phyloP scores from a whole-genome alignment of 768 basidiomycete genomes.

The Crepidotus variabilis region DNA sequence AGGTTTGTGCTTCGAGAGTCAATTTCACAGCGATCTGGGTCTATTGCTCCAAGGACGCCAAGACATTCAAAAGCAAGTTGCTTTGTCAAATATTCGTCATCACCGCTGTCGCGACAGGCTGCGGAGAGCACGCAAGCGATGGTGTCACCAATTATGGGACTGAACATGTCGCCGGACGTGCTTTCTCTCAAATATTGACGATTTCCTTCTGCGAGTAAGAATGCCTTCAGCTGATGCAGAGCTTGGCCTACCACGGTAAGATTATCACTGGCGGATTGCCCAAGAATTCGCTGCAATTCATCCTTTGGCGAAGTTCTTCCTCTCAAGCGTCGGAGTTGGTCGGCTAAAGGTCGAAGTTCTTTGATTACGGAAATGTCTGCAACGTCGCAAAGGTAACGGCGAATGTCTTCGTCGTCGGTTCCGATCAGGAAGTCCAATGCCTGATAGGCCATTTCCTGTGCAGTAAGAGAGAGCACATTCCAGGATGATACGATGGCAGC shows the following conservation, averaged over 20 bases:
- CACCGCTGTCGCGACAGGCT: slow-evolving; percentile 69
- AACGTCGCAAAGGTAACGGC: slow-evolving; percentile 65
- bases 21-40: slow-evolving; percentile 89
- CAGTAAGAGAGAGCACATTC: slow-evolving; percentile 52
- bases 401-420: slow-evolving; percentile 53
- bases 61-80: slow-evolving; percentile 85
- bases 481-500: slow-evolving; percentile 82
- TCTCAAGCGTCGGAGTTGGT: slow-evolving; percentile 42
- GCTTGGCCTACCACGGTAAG: slow-evolving; percentile 71
- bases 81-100: slow-evolving; percentile 63
- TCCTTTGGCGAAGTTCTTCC: slow-evolving; percentile 47
- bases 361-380: slow-evolving; percentile 74
- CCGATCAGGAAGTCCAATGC: slow-evolving; percentile 71
- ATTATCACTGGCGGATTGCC: slow-evolving; percentile 78
- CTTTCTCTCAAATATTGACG: slow-evolving; percentile 53
- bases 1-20: slow-evolving; percentile 53
- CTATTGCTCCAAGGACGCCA: slow-evolving; percentile 87
- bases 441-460: slow-evolving; percentile 49
- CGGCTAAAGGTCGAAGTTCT: slow-evolving; percentile 47
- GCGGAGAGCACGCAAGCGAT: slow-evolving; percentile 64
- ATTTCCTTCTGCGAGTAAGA: slow-evolving; percentile 47
- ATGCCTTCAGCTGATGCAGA: slow-evolving; percentile 67
- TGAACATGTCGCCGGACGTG: slow-evolving; percentile 84
- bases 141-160: slow-evolving; percentile 67
- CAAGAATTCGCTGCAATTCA: slow-evolving; percentile 61